Base-by-base conservation (phyloP, 2,329 filamentous ascomycete genomes). In the Diaporthe helianthi region DNA sequence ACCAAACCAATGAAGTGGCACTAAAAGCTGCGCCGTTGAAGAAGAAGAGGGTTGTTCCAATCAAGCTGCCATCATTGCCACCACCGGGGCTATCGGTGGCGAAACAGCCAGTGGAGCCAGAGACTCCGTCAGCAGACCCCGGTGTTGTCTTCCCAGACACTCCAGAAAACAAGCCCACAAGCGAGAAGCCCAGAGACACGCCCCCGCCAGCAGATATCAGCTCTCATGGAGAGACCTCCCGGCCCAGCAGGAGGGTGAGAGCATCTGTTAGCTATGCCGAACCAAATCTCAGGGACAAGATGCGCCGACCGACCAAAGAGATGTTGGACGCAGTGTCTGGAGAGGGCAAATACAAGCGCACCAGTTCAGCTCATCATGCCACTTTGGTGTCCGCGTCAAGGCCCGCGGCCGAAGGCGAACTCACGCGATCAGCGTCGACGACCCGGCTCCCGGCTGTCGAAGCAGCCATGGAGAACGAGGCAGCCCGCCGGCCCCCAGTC, bases 231-330 rank as follows among this genome's bases (percentile, higher is more conserved):
- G 86, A 91, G 73, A 86, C 86, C 33, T 84, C 87, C 33, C 86
- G 93, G 53, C 87, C 88, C 26, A 91, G 89, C 73, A 84, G 93
- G 73, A 87, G 93, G 72, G 87, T 88, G 58, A 85, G 91, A 74
- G 82, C 87, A 13, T 85, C 89, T 61, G 87, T 96, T 71, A 95
- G 92, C 81, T 96, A 96, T 78, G 91, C 92, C 13, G 92, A 95
- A 78, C 93, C 93, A 1, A 95, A 92, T 75, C 83, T 96, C 51
- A 86, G 91, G 71, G 91, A 90, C 76, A 96, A 96, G 81, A 94
- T 96, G 92, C 87, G 93, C 69, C 87, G 93, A 70, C 92, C 93
- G 26, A 92, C 90, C 1, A 93, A 93, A 76, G 89, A 93, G 72
- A 80, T 94, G 12, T 87, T 91, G 44, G 92, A 94, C 77, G 92